Conservation (phyloP, 1,139 yeast species). For the Wickerhamomyces sp. region DNA sequence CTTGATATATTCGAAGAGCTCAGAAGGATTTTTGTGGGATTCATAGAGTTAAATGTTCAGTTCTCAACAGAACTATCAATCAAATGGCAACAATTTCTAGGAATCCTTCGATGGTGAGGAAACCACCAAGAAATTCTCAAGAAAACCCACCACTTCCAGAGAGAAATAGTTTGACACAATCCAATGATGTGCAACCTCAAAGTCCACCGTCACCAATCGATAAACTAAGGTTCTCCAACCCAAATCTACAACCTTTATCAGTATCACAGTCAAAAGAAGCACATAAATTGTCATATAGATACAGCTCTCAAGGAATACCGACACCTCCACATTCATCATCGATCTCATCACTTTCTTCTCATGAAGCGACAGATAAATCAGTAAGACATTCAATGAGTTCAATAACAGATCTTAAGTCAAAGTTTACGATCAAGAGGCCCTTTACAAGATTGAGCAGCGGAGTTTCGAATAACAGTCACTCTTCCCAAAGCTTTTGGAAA, state of each 20-base stretch:
- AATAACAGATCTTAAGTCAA: neutral
- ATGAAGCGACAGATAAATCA: neutral
- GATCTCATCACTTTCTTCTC: neutral
- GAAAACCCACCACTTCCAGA: neutral
- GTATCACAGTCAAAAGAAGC: conserved; percentile 6
- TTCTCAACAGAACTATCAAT: no score
- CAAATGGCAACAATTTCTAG: conserved; percentile 2
- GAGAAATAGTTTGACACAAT: neutral
- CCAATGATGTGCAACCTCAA: neutral
- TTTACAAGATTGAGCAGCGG: neutral
- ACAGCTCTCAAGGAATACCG: conserved; percentile 1
- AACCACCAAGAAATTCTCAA: neutral
- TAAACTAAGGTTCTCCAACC: conserved; percentile 12
- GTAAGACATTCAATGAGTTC: conserved; percentile 4
- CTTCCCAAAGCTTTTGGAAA: conserved; percentile 43
- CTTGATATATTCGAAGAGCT: neutral
- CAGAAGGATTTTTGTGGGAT: no score
- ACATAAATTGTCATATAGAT: conserved; percentile 1
- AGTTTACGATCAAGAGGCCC: neutral
- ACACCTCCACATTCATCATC: neutral
- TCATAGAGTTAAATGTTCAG: no score
- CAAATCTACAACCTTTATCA: conserved; percentile 19
- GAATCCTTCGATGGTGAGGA: neutral
- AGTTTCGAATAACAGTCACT: no score
- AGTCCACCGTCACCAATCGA: neutral